These are phyloP conservation scores for Sutorius australiensis DNA, from an alignment of 768 basidiomycete species.

Conservation along the genomic window DNA sequence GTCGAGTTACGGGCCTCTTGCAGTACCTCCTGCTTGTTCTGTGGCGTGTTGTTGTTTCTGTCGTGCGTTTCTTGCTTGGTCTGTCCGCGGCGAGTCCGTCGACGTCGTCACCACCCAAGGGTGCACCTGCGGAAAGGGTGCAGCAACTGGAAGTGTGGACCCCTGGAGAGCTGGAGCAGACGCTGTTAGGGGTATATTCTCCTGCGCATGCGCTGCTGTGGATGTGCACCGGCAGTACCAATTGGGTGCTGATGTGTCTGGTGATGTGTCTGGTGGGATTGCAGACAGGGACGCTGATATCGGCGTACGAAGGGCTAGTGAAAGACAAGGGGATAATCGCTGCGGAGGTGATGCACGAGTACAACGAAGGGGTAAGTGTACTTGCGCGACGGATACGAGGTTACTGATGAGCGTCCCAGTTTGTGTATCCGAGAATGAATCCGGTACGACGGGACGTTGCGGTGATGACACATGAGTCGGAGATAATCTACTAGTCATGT, in stretches of 20 bases:
- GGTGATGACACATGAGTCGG: constrained; percentile 83
- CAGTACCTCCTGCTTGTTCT: constrained; percentile 33
- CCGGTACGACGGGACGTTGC: constrained; percentile 73
- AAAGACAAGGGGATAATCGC: constrained; percentile 75
- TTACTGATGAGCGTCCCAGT: constrained; percentile 42
- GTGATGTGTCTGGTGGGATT: constrained; percentile 64
- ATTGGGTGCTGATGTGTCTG: constrained; percentile 71
- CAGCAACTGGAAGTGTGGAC: constrained; percentile 79
- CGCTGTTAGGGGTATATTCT: constrained; percentile 72
- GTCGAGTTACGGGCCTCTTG: constrained; percentile 36
- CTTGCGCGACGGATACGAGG: neutral
- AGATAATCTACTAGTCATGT: constrained; percentile 42
- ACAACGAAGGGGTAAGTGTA: constrained; percentile 65
- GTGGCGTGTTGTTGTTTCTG: constrained; percentile 53
- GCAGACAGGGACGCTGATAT: constrained; percentile 46
- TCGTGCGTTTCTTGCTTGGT: constrained; percentile 66
- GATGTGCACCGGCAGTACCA: constrained; percentile 64
- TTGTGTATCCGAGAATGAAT: constrained; percentile 78
- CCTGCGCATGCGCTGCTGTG: constrained; percentile 73
- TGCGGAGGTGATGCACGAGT: constrained; percentile 80
- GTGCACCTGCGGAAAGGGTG: constrained; percentile 47
- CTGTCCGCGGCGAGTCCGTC: constrained; percentile 45
- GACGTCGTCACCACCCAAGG: constrained; percentile 29
- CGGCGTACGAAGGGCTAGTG: constrained; percentile 55
- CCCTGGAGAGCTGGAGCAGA: constrained; percentile 67